Evolutionary conservation across 768 basidiomycete species (phyloP), one percentile per base, ranked within the genome.

Genomic region (Neoboletus brunneissimus): DNA sequence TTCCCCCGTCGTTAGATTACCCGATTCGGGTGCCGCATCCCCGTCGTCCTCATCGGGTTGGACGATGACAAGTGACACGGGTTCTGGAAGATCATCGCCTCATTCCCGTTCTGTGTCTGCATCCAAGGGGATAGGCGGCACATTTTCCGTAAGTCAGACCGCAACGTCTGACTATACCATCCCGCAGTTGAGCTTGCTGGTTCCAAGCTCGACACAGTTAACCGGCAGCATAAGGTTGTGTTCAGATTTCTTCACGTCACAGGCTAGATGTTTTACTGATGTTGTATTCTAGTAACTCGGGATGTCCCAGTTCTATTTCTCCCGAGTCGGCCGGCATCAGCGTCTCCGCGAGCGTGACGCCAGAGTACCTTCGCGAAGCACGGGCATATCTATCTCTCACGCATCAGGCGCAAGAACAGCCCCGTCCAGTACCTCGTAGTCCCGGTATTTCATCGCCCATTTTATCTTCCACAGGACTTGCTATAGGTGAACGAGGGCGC

Each of bases 321-420:
- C 70, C 70, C 7, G 72, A 72, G 52, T 72, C 70, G 0, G 72
- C 72, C 1, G 70, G 64, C 9, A 70, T 73, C 29, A 64, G 62
- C 42, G 37, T 68, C 25, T 67, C 69, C 27, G 69, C 69, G 27
- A 70, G 58, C 52, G 59, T 68, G 59, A 72, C 72, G 0, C 72
- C 72, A 32, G 70, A 72, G 9, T 72, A 67, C 46, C 59, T 72
- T 51, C 67, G 68, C 1, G 70, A 72, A 38, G 70, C 72, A 3
- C 58, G 70, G n/a, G 70, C 70, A 12, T 73, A 73, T 53, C 53
- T 71, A 18, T 62, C 72, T 10, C 62, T 72, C 29, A 72, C 72
- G 13, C 66, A 68, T 37, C 64, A 58, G 31, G 27, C 45, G 11
- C 60, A 59, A 12, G 61, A 51, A 32, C 54, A 57, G 5, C 20